These are phyloP conservation scores for Strobilomyces confusus DNA, from an alignment of 768 basidiomycete genomes.

Conservation along the genomic window DNA sequence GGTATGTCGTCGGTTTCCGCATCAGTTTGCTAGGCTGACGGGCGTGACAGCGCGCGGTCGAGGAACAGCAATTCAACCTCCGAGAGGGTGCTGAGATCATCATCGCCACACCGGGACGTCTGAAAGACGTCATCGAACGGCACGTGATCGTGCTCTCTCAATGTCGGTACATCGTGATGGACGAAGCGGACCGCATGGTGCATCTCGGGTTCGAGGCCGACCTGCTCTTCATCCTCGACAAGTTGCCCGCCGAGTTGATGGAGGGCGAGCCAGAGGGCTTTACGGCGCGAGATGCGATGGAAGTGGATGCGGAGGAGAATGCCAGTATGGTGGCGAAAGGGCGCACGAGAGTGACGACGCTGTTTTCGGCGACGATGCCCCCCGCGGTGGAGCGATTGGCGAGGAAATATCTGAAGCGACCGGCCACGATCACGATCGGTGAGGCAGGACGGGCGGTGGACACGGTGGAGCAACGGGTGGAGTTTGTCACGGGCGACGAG, in stretches of 20 bases:
- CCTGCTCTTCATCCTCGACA: constrained; percentile 90
- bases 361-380: constrained; percentile 99
- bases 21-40: constrained; percentile 12
- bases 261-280: constrained; percentile 57
- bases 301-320: constrained; percentile 66
- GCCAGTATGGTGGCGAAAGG: constrained; percentile 48
- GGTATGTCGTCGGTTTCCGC: constrained; percentile 36
- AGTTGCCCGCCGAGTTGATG: constrained; percentile 83
- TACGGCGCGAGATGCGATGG: constrained; percentile 55
- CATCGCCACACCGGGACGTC: constrained; percentile 96
- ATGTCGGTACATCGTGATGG: constrained; percentile 99
- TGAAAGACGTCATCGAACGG: constrained; percentile 96
- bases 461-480: constrained; percentile 94
- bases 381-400: constrained; percentile 93
- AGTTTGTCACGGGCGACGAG: constrained; percentile 89
- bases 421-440: constrained; percentile 96
- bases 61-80: constrained; percentile 97
- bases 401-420: constrained; percentile 87
- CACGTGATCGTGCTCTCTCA: constrained; percentile 94
- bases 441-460: constrained; percentile 97
- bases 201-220: constrained; percentile 95
- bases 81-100: constrained; percentile 99
- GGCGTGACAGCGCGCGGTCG: constrained; percentile 68
- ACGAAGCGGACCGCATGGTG: constrained; percentile 99
- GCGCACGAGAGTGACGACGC: constrained; percentile 85